A percentile compares a stretch with the other conserved stretches of the same genome.
These are phyloP conservation scores for Vaccinium corymbosum DNA, from an alignment of 148 eudicot genomes.

Conservation along the genomic window DNA sequence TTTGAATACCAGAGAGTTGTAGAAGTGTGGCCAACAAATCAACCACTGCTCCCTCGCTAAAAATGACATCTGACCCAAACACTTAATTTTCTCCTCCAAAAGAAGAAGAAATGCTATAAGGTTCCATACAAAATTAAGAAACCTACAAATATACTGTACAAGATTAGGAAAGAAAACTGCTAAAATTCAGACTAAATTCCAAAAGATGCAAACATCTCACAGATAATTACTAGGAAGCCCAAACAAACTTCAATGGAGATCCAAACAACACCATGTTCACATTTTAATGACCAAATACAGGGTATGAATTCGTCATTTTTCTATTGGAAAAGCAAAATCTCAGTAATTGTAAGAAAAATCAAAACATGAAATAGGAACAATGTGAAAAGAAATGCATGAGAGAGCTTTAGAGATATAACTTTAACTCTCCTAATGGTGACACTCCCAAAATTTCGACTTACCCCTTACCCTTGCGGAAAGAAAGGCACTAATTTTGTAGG, in stretches of 20 bases:
- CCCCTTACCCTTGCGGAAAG: not conserved
- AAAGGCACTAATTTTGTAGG: not conserved
- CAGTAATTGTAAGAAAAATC: not conserved
- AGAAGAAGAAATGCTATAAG: not conserved
- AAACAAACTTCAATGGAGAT: not conserved
- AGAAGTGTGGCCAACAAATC: conserved; percentile 63
- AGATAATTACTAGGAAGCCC: not conserved
- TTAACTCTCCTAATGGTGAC: not conserved
- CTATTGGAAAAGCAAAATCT: not conserved
- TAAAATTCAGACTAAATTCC: conserved; percentile 1
- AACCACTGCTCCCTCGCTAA: conserved; percentile 75
- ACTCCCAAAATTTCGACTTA: not conserved
- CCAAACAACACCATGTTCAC: conserved; percentile 4
- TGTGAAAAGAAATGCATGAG: not conserved
- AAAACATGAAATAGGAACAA: not conserved
- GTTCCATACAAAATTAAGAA: not conserved
- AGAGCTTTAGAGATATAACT: not conserved
- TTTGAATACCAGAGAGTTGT: conserved; percentile 54
- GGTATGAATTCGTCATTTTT: not conserved
- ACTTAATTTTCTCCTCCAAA: conserved; percentile 27
- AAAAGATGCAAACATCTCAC: not conserved
- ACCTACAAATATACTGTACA: not conserved
- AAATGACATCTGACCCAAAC: conserved; percentile 88
- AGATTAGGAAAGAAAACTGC: not conserved
- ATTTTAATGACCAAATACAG: not conserved